These are phyloP conservation scores for Ananas comosus DNA, from an alignment of 176 grass and related monocot genomes.

Conservation along the genomic window DNA sequence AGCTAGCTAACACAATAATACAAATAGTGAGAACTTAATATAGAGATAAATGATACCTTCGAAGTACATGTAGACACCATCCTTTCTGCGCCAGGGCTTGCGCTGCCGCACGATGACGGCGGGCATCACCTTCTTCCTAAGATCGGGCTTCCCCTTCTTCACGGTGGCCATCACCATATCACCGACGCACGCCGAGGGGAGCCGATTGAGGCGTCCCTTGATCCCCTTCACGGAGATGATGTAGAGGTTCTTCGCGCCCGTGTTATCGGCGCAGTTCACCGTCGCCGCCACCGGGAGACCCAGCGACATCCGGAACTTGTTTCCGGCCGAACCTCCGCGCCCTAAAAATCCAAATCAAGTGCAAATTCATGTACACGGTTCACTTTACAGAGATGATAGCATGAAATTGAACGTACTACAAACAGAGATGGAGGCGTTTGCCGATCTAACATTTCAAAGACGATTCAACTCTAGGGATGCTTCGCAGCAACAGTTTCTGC, in stretches of 20 bases:
- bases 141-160: conserved; percentile 32
- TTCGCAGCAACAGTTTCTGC: too few species aligned
- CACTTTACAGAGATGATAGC: too few species aligned
- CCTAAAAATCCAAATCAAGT: conserved; percentile 2
- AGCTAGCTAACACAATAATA: too few species aligned
- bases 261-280: conserved; percentile 33
- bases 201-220: conserved; percentile 25
- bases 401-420: too few species aligned
- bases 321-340: conserved; percentile 22
- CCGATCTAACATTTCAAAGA: too few species aligned
- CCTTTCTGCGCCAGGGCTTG: conserved; percentile 34
- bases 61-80: conserved; percentile 37
- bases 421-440: too few species aligned
- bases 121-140: conserved; percentile 34
- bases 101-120: conserved; percentile 30
- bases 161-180: conserved; percentile 36
- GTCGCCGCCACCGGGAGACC: conserved; percentile 31
- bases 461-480: too few species aligned
- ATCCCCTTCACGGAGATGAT: conserved; percentile 39
- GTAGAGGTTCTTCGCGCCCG: conserved; percentile 30
- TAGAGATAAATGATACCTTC: conserved; percentile 14
- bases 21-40: too few species aligned
- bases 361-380: too few species aligned
- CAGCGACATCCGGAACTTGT: conserved; percentile 32
- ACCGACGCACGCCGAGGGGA: conserved; percentile 25